Percentiles rank a stretch among this genome's conserved stretches.
These are phyloP conservation scores for Furcasterigmium furcatum DNA, from an alignment of 2,329 filamentous ascomycete species.

Conservation along the genomic window DNA sequence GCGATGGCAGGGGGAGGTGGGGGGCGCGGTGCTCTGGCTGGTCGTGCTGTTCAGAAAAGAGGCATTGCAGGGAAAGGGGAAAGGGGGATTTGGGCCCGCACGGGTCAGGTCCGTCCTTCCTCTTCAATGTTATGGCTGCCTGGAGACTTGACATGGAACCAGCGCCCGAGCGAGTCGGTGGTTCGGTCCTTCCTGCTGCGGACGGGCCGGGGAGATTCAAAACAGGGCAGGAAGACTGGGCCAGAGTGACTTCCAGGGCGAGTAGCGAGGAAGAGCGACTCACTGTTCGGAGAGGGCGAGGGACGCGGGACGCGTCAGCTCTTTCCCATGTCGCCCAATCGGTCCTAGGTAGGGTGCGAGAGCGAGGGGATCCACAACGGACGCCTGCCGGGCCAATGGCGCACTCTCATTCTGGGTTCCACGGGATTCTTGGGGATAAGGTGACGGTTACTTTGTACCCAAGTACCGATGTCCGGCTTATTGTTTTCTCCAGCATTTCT, in stretches of 20 bases:
- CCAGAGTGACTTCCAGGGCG: slow-evolving; percentile 32
- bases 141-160: neutral
- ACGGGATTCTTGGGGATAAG: neutral
- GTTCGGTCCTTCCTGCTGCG: neutral
- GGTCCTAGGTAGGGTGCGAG: neutral
- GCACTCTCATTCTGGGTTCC: too few relatives aligned
- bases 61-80: neutral
- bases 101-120: neutral
- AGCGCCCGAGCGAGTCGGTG: neutral
- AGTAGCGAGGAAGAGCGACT: slow-evolving; percentile 22
- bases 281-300: neutral
- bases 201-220: slow-evolving; percentile 2
- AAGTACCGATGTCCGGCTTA: neutral
- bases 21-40: neutral
- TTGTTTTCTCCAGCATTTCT: neutral
- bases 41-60: neutral
- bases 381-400: neutral
- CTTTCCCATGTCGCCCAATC: neutral
- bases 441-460: neutral
- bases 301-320: slow-evolving; percentile 2
- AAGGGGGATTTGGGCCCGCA: neutral
- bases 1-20: neutral
- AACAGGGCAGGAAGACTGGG: slow-evolving; percentile 1
- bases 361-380: neutral
- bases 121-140: neutral